phyloP scores from a whole-genome alignment of 768 basidiomycete species.

The Auricularia sp. region DNA sequence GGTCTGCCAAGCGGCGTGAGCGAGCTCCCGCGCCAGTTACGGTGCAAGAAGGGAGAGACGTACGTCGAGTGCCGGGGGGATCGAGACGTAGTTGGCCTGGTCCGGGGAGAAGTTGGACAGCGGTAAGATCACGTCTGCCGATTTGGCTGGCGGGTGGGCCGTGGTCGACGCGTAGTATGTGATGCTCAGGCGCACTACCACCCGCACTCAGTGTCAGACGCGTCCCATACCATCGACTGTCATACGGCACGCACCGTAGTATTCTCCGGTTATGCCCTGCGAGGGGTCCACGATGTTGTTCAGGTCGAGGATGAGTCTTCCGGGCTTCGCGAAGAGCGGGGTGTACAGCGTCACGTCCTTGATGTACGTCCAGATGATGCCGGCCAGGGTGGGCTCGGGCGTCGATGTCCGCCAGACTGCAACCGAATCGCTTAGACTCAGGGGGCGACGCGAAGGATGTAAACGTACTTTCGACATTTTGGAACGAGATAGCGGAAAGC shows the following conservation, averaged over 20 bases:
- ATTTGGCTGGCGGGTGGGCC: conserved; percentile 45
- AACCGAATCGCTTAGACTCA: conserved; percentile 1
- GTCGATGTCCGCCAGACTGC: conserved; percentile 75
- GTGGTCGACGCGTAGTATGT: conserved; percentile 60
- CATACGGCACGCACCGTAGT: conserved; percentile 42
- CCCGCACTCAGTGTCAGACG: not conserved
- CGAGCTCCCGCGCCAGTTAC: not conserved
- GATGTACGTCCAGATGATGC: conserved; percentile 69
- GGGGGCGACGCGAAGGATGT: not conserved
- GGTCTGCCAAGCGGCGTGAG: conserved; percentile 28
- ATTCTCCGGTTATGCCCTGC: conserved; percentile 48
- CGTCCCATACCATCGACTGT: too few species aligned
- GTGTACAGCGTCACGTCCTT: conserved; percentile 69
- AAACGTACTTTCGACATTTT: conserved; percentile 62
- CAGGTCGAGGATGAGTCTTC: conserved; percentile 62
- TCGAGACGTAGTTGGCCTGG: conserved; percentile 63
- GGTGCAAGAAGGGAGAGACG: not conserved
- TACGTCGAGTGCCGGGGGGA: conserved; percentile 67
- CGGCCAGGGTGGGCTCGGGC: conserved; percentile 58
- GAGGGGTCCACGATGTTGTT: conserved; percentile 51
- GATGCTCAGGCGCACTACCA: conserved; percentile 51
- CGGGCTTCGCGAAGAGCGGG: conserved; percentile 58
- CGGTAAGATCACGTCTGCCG: conserved; percentile 58
- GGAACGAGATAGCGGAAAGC: conserved; percentile 56
- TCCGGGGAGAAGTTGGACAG: conserved; percentile 54